Percentiles rank a stretch among this genome's conserved stretches.
These are phyloP conservation scores for Carex arenaria DNA, from an alignment of 202 grass and related monocot species.

Conservation along the genomic window DNA sequence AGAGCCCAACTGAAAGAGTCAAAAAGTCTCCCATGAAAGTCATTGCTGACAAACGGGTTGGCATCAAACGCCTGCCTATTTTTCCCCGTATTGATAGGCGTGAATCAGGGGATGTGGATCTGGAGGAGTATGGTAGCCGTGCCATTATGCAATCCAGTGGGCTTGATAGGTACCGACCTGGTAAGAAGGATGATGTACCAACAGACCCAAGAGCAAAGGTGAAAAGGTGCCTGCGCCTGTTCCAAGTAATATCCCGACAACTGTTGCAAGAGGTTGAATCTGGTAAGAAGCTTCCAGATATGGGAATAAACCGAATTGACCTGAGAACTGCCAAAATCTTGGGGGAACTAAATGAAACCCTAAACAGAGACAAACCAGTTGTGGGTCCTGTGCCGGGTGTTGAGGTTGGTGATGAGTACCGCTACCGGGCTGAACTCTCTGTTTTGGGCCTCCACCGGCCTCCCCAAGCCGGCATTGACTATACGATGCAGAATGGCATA, in stretches of 20 bases:
- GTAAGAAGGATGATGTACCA: background rate
- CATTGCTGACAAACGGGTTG: background rate
- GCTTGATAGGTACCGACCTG: slow-evolving; percentile 4
- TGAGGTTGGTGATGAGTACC: slow-evolving; percentile 76
- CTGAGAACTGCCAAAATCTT: slow-evolving; percentile 36
- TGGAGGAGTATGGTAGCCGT: background rate
- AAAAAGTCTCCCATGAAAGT: background rate
- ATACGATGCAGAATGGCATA: slow-evolving; percentile 8
- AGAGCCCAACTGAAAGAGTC: background rate
- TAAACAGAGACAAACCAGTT: slow-evolving; percentile 26
- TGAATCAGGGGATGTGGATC: background rate
- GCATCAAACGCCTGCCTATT: background rate
- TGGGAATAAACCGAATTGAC: slow-evolving; percentile 46
- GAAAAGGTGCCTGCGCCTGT: slow-evolving; percentile 39
- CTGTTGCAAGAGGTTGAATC: slow-evolving; percentile 41
- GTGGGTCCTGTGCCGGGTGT: slow-evolving; percentile 54
- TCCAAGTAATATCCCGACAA: slow-evolving; percentile 47
- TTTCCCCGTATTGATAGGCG: background rate
- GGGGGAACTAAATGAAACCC: slow-evolving; percentile 28
- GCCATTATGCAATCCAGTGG: slow-evolving; percentile 9
- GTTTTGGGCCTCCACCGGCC: slow-evolving; percentile 65
- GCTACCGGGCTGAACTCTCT: slow-evolving; percentile 53
- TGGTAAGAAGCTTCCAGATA: slow-evolving; percentile 12
- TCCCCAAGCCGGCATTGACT: slow-evolving; percentile 54
- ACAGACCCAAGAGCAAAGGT: slow-evolving; percentile 44